Percentiles rank a stretch among this genome's conserved stretches.
Conservation (phyloP, 768 basidiomycete species). For the Collybia nuda region DNA sequence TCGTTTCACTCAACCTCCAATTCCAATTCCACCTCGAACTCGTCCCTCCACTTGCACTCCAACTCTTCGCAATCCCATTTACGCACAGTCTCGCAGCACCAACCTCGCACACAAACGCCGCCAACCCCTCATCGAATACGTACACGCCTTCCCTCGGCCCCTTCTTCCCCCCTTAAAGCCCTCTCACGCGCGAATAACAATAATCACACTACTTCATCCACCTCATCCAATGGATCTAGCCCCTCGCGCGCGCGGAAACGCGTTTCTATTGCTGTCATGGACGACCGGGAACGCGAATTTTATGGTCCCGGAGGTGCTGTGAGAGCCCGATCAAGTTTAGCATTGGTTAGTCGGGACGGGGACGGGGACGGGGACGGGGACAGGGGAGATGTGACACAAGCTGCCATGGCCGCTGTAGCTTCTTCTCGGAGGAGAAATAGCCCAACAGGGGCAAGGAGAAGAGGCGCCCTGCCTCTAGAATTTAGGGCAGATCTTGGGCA, state of each 20-base stretch:
- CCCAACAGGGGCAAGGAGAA: slow-evolving; percentile 27
- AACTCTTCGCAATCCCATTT: slow-evolving; percentile 14
- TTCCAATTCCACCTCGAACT: slow-evolving; percentile 25
- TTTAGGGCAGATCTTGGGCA: slow-evolving; percentile 22
- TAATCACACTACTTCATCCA: background rate
- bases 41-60: slow-evolving; percentile 18
- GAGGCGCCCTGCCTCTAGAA: slow-evolving; percentile 42
- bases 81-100: slow-evolving; percentile 11
- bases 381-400: slow-evolving; percentile 13
- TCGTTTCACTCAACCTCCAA: slow-evolving; percentile 18
- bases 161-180: slow-evolving; percentile 28
- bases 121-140: slow-evolving; percentile 22
- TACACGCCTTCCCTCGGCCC: slow-evolving; percentile 47
- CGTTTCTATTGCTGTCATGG: slow-evolving; percentile 5
- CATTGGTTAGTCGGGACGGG: background rate
- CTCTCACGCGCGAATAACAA: slow-evolving; percentile 4
- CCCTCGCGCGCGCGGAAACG: slow-evolving; percentile 12
- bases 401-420: slow-evolving; percentile 42
- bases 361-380: background rate
- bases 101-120: slow-evolving; percentile 7
- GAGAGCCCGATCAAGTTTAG: background rate
- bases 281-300: background rate
- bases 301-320: background rate
- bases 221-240: slow-evolving; percentile 6
- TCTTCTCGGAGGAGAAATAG: slow-evolving; percentile 54